Base-by-base conservation (phyloP, 192 early-diverging fungal species). In the Rhizoclosmatium sp. region DNA sequence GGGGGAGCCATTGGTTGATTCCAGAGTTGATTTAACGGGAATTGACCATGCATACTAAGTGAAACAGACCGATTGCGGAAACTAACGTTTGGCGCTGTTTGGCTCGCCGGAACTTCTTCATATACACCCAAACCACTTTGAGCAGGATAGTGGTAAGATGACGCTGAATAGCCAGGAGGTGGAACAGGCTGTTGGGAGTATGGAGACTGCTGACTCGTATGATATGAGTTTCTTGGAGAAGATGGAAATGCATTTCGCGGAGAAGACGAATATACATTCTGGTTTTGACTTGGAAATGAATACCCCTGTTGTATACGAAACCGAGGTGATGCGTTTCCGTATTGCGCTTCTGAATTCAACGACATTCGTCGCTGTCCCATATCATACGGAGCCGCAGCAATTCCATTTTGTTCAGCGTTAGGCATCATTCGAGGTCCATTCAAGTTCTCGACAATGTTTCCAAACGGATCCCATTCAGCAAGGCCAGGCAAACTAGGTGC, bases 401-500 rank as follows among this genome's bases (percentile, higher is more conserved):
- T 56, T n/a, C 54, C 54, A 9, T 0, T 31, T 31, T 31, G 31
- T 31, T 31, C 31, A 31, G 31, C 31, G 31, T 31, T 31, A 31
- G 31, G 31, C 31, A 31, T 31, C 31, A 31, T 31, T 31, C 31
- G 31, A 31, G 31, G 31, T 31, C 31, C 31, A 31, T 31, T 31
- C 31, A 0, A 31, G 31, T 31, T 31, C 31, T 31, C 31, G 31
- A 31, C 31, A 31, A 31, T 31, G 5, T 82, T 75, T 2, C 72
- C 83, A 78, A 81, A 83, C 12, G 68, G 80, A 59, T 83, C 78
- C 81, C 76, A 85, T 54, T 83, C 82, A 3, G 69, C 41, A n/a
- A 80, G 78, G 41, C 72, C 60, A 16, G 73, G 74, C 45, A 82
- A 39, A 23, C 78, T 81, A 2, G 85, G 82, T 16, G 72, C 71